Evolutionary conservation across 805 yeast species (phyloP).

Genomic region (Lipomyces starkeyi): DNA sequence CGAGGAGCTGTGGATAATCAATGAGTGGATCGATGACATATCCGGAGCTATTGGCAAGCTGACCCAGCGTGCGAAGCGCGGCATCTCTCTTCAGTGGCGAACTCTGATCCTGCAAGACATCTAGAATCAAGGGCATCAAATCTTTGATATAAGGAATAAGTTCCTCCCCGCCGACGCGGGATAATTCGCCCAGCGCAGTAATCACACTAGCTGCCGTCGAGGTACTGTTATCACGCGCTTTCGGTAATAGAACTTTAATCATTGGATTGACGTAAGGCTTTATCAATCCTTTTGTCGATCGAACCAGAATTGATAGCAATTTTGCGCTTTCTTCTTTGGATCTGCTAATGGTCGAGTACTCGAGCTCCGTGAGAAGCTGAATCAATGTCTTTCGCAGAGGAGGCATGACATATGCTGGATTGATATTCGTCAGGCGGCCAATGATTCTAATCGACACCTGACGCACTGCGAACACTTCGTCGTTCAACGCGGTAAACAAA

Average conservation of each 20-base stretch:
- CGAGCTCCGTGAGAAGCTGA: constrained; percentile 82
- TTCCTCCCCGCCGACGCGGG: constrained; percentile 87
- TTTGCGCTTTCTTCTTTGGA: constrained; percentile 88
- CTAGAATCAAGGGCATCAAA: constrained; percentile 85
- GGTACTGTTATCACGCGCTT: constrained; percentile 71
- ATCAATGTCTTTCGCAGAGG: constrained; percentile 84
- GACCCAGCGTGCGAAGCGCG: constrained; percentile 86
- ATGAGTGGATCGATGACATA: constrained; percentile 92
- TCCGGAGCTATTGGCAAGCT: constrained; percentile 86
- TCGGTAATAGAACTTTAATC: constrained; percentile 80
- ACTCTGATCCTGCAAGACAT: constrained; percentile 89
- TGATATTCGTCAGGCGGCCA: constrained; percentile 82
- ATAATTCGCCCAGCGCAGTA: constrained; percentile 84
- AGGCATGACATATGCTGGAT: constrained; percentile 96
- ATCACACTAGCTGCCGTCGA: constrained; percentile 88
- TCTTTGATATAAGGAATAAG: constrained; percentile 72
- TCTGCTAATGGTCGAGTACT: constrained; percentile 75
- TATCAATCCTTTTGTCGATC: constrained; percentile 80
- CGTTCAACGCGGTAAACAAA: constrained; percentile 87
- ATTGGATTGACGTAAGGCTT: constrained; percentile 91
- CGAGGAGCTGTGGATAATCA: constrained; percentile 88
- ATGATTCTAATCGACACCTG: constrained; percentile 76
- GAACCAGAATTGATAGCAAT: constrained; percentile 71
- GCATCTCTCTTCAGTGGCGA: constrained; percentile 88
- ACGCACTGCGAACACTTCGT: constrained; percentile 83